Base-by-base conservation (phyloP, 192 early-diverging fungal genomes). In the Coemansia sp. region DNA sequence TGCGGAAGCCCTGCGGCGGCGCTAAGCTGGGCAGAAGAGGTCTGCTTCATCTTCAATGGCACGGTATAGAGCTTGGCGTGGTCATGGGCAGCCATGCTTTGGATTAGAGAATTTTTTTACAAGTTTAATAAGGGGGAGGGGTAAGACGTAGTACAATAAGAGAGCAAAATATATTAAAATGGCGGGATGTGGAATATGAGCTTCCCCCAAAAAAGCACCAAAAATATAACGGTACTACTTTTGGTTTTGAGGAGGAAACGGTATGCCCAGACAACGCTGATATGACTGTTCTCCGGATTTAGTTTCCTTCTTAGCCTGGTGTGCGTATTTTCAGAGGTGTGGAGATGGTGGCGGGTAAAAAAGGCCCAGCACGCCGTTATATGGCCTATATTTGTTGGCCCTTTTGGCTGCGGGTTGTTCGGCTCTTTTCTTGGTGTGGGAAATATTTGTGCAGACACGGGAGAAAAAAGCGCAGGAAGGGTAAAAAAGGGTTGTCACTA, bases 1-100 rank as follows among this genome's bases (percentile, higher is more conserved):
- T 68, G 70, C 55, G 78, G 64, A 48, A 81, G 70, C 12, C 63
- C 61, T 38, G 63, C 66, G 30, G 45, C 63, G 44, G 38, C 59
- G 60, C 52, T 24, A 8, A 59, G 23, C 57, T 59, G 64, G 38
- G 38, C 38, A 41, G 60, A 44, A 26, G 36, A 62, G 60, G 16
- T 45, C 24, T 30, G 62, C 60, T 63, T 76, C 66, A 44, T 58
- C 48, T 69, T 66, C 46, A 76, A 45, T 24, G 78, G 63, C 12
- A 66, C 68, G 8, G 79, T 56, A n/a, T 59, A 48, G 53, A 77
- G 67, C 62, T 60, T 64, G 16, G 60, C 35, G 52, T 59, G 48
- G 49, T 77, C 75, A 68, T 77, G 75, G 30, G 57, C 34, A 38
- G 57, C 57, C 57, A 59, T 59, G 15, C 30, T 59, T 59, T 16